Conservation (phyloP, 345 rosid species). For the Salix suchowensis region DNA sequence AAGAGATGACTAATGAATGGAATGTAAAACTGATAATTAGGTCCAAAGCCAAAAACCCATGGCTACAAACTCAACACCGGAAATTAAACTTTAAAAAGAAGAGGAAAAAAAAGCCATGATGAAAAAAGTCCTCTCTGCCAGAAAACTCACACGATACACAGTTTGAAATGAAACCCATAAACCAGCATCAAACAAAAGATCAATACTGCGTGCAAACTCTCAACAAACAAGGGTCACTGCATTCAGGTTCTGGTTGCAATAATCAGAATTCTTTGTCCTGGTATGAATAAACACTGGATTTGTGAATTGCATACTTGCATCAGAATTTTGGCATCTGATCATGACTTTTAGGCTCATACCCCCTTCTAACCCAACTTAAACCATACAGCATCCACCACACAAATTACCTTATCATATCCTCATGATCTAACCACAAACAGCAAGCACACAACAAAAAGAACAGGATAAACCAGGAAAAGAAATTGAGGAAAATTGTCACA, state of each 20-base stretch:
- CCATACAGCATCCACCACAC: neutral
- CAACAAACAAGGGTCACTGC: neutral
- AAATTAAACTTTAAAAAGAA: neutral
- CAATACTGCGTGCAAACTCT: neutral
- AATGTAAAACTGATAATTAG: neutral
- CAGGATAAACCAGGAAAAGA: neutral
- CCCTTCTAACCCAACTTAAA: neutral
- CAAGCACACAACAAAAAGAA: neutral
- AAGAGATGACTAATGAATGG: neutral
- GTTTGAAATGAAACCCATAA: neutral
- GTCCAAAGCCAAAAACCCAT: neutral
- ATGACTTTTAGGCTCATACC: neutral
- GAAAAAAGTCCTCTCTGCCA: neutral
- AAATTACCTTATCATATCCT: conserved; percentile 24
- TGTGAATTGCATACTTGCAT: conserved; percentile 3
- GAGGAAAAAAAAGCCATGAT: neutral
- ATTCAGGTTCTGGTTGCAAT: neutral
- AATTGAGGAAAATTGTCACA: neutral
- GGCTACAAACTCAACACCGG: neutral
- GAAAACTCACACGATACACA: neutral
- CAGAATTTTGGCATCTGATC: conserved; percentile 6
- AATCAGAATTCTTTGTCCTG: conserved; percentile 4
- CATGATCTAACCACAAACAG: conserved; percentile 12
- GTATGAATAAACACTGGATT: neutral
- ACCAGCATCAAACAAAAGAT: neutral